Evolutionary conservation across 352 stramenopile genomes (phyloP), one percentile per base, ranked within the genome.

Genomic region (Poterioochromonas sp.): DNA sequence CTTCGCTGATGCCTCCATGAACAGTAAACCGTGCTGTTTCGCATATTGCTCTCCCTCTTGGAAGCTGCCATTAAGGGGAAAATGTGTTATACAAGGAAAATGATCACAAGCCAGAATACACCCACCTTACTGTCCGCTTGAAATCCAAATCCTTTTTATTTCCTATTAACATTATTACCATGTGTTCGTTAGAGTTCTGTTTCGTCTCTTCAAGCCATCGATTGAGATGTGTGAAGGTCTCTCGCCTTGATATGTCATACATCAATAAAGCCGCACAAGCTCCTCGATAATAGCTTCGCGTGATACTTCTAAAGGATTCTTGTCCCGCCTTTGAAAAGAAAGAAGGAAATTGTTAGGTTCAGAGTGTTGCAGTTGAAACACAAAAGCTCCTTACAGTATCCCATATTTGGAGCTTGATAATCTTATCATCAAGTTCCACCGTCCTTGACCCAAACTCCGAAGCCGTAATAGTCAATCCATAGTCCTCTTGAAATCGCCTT

Each of bases 241-340:
- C 71, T 49, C 62, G n/a, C n/a, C 62, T 0, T 26, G 29, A 47
- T 29, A 78, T 69, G 81, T 96, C 91, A 81, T 95, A 96, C 34
- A 95, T 90, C 74, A 96, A 86, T 85, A 96, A 90, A 47, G 90
- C 91, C 37, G 89, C 90, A 32, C 95, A 89, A 0, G 90, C 90
- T 47, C 93, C 93, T 53, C 89, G 87, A 80, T 95, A 96, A 81
- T 94, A 96, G 39, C n/a, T 90, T 84, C 44, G 89, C 5, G 37
- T 95, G 54, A 96, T 87, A 77, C 88, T 94, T 80, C 93, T 87
- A 82, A 95, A 95, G 32, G 90, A 87, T 68, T 96, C 91, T 47
- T 95, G 89, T 0, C 91, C 91, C 0, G 90, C 90, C 29, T 74
- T 53, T 0, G 12, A 5, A 89, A 91, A 82, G 93, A 88, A 88